phyloP scores from a whole-genome alignment of 192 early-diverging fungal genomes.

The Coemansia sp. region DNA sequence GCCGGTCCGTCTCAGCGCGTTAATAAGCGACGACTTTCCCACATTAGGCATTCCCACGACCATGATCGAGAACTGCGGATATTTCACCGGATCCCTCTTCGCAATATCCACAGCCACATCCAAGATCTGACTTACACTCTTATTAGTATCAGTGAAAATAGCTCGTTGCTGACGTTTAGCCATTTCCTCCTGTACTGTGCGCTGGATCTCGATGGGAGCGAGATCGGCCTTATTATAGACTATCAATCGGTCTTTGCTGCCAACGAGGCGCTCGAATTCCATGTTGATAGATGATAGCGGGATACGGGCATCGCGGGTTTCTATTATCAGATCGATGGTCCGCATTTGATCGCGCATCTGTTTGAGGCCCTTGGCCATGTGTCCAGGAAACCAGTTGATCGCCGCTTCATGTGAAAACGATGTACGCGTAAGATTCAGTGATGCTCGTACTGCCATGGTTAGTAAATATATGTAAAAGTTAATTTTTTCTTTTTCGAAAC shows the following conservation, averaged over 20 bases:
- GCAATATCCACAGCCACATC: constrained; percentile 63
- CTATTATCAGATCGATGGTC: constrained; percentile 83
- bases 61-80: constrained; percentile 62
- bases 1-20: constrained; percentile 79
- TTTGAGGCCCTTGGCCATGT: constrained; percentile 81
- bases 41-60: constrained; percentile 97
- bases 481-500: background rate
- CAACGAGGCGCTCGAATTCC: constrained; percentile 72
- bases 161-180: constrained; percentile 57
- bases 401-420: constrained; percentile 62
- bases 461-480: background rate
- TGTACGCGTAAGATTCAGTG: constrained; percentile 22
- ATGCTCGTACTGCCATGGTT: background rate
- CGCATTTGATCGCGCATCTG: constrained; percentile 73
- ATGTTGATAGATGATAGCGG: constrained; percentile 90
- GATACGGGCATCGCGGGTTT: constrained; percentile 93
- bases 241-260: constrained; percentile 70
- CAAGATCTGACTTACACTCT: constrained; percentile 71
- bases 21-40: constrained; percentile 93
- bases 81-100: constrained; percentile 43
- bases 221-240: constrained; percentile 96
- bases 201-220: constrained; percentile 63
- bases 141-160: constrained; percentile 70
- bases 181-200: constrained; percentile 27
- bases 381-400: constrained; percentile 88